A percentile compares a stretch with the other conserved stretches of the same genome.
These are phyloP conservation scores for Botryotinia calthae DNA, from an alignment of 2,329 filamentous ascomycete genomes.

Conservation along the genomic window DNA sequence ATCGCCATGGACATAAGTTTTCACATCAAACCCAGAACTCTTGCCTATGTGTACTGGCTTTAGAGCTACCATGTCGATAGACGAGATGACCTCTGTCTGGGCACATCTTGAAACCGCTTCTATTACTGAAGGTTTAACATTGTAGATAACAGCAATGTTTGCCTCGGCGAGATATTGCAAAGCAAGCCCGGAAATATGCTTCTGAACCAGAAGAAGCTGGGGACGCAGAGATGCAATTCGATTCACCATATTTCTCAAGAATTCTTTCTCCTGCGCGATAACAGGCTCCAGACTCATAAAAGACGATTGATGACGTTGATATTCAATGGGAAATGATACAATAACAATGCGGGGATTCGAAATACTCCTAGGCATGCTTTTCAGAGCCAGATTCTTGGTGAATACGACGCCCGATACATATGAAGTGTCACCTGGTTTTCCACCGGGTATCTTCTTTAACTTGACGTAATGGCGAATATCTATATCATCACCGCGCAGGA, in stretches of 20 bases:
- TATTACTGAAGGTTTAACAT: slow-evolving; percentile 93
- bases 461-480: slow-evolving; percentile 98
- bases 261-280: slow-evolving; percentile 94
- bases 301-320: slow-evolving; percentile 85
- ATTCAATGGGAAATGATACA: slow-evolving; percentile 93
- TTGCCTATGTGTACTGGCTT: slow-evolving; percentile 73
- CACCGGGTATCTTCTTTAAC: slow-evolving; percentile 91
- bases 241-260: slow-evolving; percentile 84
- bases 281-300: slow-evolving; percentile 98
- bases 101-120: slow-evolving; percentile 92
- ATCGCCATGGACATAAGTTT: slow-evolving; percentile 83
- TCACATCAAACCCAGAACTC: slow-evolving; percentile 88
- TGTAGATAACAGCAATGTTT: slow-evolving; percentile 90
- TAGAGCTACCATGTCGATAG: slow-evolving; percentile 84
- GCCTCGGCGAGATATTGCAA: slow-evolving; percentile 84
- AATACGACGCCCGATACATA: slow-evolving; percentile 97
- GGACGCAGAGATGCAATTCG: slow-evolving; percentile 84
- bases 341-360: slow-evolving; percentile 82
- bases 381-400: slow-evolving; percentile 92
- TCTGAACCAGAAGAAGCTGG: slow-evolving; percentile 85
- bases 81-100: slow-evolving; percentile 88
- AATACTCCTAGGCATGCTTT: slow-evolving; percentile 91
- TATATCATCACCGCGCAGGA: slow-evolving; percentile 88
- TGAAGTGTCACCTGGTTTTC: slow-evolving; percentile 84
- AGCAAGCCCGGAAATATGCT: slow-evolving; percentile 87